Conservation (phyloP, 805 yeast species). For the Candida wancherniae region DNA sequence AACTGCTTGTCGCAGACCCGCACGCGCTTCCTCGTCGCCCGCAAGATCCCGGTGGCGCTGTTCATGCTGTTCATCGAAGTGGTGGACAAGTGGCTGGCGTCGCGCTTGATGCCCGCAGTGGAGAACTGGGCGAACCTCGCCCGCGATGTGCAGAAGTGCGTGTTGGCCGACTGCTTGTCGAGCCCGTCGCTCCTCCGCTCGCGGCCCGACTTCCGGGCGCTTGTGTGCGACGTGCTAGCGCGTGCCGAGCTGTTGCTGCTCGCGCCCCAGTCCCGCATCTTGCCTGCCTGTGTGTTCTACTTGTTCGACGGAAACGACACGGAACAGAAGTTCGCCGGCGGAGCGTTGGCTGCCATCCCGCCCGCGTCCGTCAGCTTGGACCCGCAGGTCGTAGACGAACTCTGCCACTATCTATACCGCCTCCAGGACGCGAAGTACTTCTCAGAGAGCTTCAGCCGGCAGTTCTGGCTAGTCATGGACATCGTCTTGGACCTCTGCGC, state of each 20-base stretch:
- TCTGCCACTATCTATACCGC: conserved; percentile 43
- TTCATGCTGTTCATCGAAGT: conserved; percentile 29
- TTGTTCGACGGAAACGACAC: conserved; percentile 48
- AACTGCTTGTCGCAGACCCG: conserved; percentile 48
- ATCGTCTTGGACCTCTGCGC: conserved; percentile 29
- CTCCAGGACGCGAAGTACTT: conserved; percentile 52
- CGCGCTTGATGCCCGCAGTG: conserved; percentile 11
- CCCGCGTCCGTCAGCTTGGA: conserved; percentile 3
- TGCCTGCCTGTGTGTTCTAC: conserved; percentile 52
- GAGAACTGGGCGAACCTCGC: conserved; percentile 1
- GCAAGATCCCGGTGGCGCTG: conserved; percentile 36
- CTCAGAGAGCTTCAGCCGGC: conserved; percentile 34
- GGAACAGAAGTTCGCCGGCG: conserved; percentile 48
- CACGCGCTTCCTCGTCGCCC: conserved; percentile 45
- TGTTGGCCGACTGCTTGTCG: conserved; percentile 44
- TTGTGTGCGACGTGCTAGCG: conserved; percentile 20
- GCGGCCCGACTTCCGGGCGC: conserved; percentile 27
- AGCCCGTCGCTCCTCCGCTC: conserved; percentile 49
- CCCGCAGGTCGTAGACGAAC: conserved; percentile 46
- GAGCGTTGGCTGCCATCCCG: conserved; percentile 11
- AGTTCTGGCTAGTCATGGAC: conserved; percentile 45
- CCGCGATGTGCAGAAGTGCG: conserved; percentile 2
- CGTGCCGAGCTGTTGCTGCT: conserved; percentile 1
- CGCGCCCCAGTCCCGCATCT: conserved; percentile 3
- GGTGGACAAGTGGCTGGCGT: conserved; percentile 35